These are phyloP conservation scores for Leccinum subrobustum DNA, from an alignment of 1,284 basidiomycete species.

Conservation along the genomic window DNA sequence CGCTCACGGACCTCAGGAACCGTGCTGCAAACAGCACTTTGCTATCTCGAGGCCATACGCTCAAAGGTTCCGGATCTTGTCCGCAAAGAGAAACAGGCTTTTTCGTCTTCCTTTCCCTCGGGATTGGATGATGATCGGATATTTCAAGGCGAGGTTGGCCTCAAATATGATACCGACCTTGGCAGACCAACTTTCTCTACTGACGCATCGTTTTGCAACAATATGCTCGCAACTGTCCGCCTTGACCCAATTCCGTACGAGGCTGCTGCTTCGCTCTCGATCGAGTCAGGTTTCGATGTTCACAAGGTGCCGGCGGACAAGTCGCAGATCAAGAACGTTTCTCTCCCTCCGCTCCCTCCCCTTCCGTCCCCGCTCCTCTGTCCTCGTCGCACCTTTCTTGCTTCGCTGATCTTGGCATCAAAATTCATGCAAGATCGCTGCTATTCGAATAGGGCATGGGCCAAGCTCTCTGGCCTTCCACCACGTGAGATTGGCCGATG, in stretches of 20 bases:
- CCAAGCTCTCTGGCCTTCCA: constrained; percentile 77
- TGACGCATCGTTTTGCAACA: constrained; percentile 21
- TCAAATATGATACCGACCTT: constrained; percentile 24
- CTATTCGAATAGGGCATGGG: constrained; percentile 92
- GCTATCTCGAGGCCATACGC: constrained; percentile 75
- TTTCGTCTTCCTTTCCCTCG: constrained; percentile 39
- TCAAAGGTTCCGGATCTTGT: constrained; percentile 61
- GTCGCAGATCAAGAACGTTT: constrained; percentile 15
- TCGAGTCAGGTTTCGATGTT: constrained; percentile 10
- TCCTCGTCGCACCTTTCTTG: constrained; percentile 85
- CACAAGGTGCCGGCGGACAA: constrained; percentile 21
- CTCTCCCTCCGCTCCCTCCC: constrained; percentile 43
- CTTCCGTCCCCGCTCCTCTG: constrained; percentile 83
- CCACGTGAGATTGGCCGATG: constrained; percentile 78
- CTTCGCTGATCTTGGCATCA: constrained; percentile 82
- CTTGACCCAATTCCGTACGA: constrained; percentile 23
- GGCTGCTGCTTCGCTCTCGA: constrained; percentile 8
- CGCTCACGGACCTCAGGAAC: constrained; percentile 75
- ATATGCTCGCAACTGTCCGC: constrained; percentile 40
- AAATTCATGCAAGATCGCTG: constrained; percentile 94
- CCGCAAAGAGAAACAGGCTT: constrained; percentile 42
- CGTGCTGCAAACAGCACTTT: constrained; percentile 75
- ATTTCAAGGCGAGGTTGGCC: constrained; percentile 41
- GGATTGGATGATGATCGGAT: constrained; percentile 48
- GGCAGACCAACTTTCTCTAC: constrained; percentile 3